Base-by-base conservation (phyloP, 2,329 filamentous ascomycete species). In the Elsinoe batatas region DNA sequence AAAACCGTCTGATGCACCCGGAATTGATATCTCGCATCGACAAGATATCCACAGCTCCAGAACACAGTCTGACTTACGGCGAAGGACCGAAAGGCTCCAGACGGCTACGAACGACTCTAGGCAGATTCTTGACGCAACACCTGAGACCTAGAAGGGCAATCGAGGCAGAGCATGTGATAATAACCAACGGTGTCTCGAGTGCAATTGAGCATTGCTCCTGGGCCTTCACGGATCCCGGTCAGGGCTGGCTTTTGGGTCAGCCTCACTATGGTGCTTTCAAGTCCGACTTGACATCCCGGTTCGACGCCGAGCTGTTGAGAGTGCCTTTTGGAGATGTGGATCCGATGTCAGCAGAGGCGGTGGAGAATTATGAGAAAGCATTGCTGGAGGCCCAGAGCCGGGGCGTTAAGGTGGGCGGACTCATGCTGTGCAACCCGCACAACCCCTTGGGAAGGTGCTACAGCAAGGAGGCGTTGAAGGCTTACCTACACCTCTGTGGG, bases 241-340 rank as follows among this genome's bases (percentile, higher is more conserved):
- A 79, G 43, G 75, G 69, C 1, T 71, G 79, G 17, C 60, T 80
- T 10, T 63, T 76, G 2, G 70, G 66, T 30, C 64, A 71, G 12
- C 76, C 77, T 0, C 67, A 72, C 5, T 80, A 79, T 56, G 71
- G 72, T 15, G 68, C 72, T 13, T 79, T 79, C 54, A 68, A 73
- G 18, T 63, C 71, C 1, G 77, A 80, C 60, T 47, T 55, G 22
- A 46, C 38, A 11, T 2, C 7, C 22, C 22, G 53, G 11, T 74
- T 79, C 43, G 71, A 72, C 0, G 69, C 71, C 15, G 71, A 73
- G 51, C 71, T 75, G 3, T 56, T 59, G 13, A 51, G 61, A 60
- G 50, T 44, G 12, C 60, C 70, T 18, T 74, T 71, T 20, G 58
- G 63, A 4, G 58, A 58, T 1, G 61, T 67, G 1, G 72, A 76